Base-by-base conservation (phyloP, 495 filamentous ascomycete species). In the Aspergillus wentii region DNA sequence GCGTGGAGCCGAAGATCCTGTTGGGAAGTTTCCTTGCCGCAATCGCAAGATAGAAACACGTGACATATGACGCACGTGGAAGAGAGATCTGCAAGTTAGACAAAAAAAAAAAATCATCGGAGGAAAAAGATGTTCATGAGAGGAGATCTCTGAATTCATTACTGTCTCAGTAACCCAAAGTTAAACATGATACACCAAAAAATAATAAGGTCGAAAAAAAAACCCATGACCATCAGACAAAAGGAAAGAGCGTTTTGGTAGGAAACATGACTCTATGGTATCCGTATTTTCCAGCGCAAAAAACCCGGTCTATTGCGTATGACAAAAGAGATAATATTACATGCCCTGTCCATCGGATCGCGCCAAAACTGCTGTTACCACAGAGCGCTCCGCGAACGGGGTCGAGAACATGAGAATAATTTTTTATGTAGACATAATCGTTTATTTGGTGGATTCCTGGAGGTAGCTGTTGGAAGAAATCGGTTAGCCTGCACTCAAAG, bases 381-480 rank as follows among this genome's bases (percentile, higher is more conserved):
- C 19, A 35, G 10, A 18, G 29, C 41, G 30, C 18, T 40, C 37
- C 48, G 35, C 51, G 42, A 46, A 40, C 43, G 46, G 52, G 55
- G 42, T 51, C 38, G 41, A 30, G 45, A 59, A 47, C 37, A 45
- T 17, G 16, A 33, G 19, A 18, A 30, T 32, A 18, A 35, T 33
- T 37, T 30, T 26, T 36, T 17, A 43, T 38, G 38, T 34, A 27
- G 17, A 30, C 8, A 17, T 20, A 18, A 32, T 52, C 56, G 49
- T 73, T 74, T 81, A 82, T 62, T 60, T 59, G 53, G 76, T 80
- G 33, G 59, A 48, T 55, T 83, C 74, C 76, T 82, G 78, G 65
- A 83, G 72, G 76, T 62, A 80, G 56, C 79, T 83, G 53, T 48
- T 5, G 17, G 14, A 32, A n/a, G 17, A 35, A 28, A 19, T n/a